Evolutionary conservation across 2,329 filamentous ascomycete species (phyloP).

Genomic region (Cadophora sp.): DNA sequence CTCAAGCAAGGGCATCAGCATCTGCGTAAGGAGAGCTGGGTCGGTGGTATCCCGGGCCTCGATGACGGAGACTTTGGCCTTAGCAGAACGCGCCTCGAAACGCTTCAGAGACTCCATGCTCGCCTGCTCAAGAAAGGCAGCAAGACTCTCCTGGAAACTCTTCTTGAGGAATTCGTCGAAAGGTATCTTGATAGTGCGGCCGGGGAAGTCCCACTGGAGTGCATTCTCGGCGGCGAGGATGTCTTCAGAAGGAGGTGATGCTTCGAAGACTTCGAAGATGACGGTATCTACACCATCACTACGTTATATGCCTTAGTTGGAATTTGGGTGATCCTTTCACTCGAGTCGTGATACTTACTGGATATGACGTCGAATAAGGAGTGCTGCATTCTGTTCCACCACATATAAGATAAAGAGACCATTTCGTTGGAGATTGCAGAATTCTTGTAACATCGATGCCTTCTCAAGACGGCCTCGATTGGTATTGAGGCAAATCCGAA

Average conservation of each 20-base stretch:
- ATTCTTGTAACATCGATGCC: conserved; percentile 39
- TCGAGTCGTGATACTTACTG: conserved; percentile 43
- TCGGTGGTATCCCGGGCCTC: conserved; percentile 64
- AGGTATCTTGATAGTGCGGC: conserved; percentile 56
- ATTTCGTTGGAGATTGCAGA: conserved; percentile 41
- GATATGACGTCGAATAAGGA: conserved; percentile 49
- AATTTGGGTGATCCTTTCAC: conserved; percentile 20
- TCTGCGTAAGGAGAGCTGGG: conserved; percentile 63
- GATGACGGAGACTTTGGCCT: conserved; percentile 55
- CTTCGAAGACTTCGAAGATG: conserved; percentile 67
- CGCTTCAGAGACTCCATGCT: conserved; percentile 57
- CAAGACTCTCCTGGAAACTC: conserved; percentile 55
- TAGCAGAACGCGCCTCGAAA: conserved; percentile 58
- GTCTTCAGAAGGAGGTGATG: conserved; percentile 57
- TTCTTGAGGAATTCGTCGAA: conserved; percentile 47
- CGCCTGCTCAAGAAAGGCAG: conserved; percentile 62
- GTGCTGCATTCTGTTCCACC: conserved; percentile 55
- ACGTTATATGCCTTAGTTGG: conserved; percentile 26
- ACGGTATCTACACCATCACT: conserved; percentile 42
- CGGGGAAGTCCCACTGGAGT: conserved; percentile 66
- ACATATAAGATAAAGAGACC: conserved; percentile 52
- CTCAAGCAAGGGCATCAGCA: conserved; percentile 67
- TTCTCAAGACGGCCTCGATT: conserved; percentile 38
- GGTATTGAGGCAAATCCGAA: conserved; percentile 30
- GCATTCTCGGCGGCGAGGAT: conserved; percentile 59